Evolutionary conservation across 331 rosid genomes (phyloP).

Genomic region (Cucumis variabilis): DNA sequence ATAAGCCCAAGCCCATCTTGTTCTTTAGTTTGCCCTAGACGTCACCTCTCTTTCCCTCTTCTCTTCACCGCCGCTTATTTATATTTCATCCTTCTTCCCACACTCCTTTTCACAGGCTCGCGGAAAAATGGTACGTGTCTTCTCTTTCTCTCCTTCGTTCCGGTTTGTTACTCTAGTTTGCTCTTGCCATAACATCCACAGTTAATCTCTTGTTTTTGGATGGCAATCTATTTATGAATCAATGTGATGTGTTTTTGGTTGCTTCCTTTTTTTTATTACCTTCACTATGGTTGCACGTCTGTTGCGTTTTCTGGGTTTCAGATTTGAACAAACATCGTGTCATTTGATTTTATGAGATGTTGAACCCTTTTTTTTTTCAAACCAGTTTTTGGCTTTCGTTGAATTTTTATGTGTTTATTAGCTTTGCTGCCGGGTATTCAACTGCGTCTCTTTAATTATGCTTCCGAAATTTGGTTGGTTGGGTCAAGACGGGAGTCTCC

Average conservation of each 20-base stretch:
- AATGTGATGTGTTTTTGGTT: neutral
- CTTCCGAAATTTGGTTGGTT: neutral
- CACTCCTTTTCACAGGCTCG: neutral
- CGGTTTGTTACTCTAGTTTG: neutral
- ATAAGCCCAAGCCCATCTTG: neutral
- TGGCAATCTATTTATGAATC: neutral
- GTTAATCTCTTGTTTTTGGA: neutral
- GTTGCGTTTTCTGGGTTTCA: neutral
- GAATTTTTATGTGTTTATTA: neutral
- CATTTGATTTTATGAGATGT: neutral
- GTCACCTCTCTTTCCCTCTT: neutral
- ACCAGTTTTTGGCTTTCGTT: too few species aligned
- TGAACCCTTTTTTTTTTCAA: too few species aligned
- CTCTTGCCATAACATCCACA: neutral
- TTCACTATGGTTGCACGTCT: neutral
- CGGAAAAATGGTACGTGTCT: neutral
- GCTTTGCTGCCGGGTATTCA: neutral
- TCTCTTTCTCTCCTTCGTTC: neutral
- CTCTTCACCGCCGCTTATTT: conserved; percentile 1
- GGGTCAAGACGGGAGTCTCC: neutral
- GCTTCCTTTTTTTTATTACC: neutral
- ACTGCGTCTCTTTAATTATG: neutral
- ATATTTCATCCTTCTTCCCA: neutral
- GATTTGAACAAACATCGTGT: neutral
- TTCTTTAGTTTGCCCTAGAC: conserved; percentile 20